Conservation (phyloP, 1,139 yeast species). For the Yamadazyma trypodendri region DNA sequence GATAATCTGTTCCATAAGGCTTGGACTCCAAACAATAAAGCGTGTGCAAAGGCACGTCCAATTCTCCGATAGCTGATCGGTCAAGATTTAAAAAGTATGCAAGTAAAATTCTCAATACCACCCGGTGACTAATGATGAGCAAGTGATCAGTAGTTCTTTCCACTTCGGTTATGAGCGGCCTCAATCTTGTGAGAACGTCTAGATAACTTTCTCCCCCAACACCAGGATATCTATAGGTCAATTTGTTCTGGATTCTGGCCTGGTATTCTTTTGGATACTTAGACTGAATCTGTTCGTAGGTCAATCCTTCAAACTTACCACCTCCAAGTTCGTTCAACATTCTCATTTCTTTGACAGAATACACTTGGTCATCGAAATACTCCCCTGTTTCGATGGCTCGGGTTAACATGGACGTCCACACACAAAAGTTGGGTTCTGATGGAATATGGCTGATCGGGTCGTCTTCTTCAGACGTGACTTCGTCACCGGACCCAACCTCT, state of each 20-base stretch:
- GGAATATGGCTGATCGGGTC: conserved; percentile 38
- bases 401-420: conserved; percentile 87
- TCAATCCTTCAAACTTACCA: conserved; percentile 86
- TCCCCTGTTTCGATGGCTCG: conserved; percentile 79
- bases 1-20: conserved; percentile 94
- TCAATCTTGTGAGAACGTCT: conserved; percentile 85
- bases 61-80: conserved; percentile 78
- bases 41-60: conserved; percentile 91
- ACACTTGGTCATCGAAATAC: conserved; percentile 68
- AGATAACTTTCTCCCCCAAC: conserved; percentile 96
- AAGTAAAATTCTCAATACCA: conserved; percentile 79
- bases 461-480: conserved; percentile 11
- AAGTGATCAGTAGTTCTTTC: conserved; percentile 91
- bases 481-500: conserved; percentile 23
- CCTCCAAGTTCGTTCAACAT: conserved; percentile 94
- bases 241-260: conserved; percentile 70
- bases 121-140: conserved; percentile 82
- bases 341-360: conserved; percentile 83
- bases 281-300: conserved; percentile 75
- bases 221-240: conserved; percentile 89
- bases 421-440: conserved; percentile 72
- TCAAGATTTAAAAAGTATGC: conserved; percentile 89
- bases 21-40: conserved; percentile 86
- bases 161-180: conserved; percentile 88
- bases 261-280: conserved; percentile 76